Evolutionary conservation across 768 basidiomycete species (phyloP), one percentile per base, ranked within the genome.

Genomic region (Jaapia argillacea): DNA sequence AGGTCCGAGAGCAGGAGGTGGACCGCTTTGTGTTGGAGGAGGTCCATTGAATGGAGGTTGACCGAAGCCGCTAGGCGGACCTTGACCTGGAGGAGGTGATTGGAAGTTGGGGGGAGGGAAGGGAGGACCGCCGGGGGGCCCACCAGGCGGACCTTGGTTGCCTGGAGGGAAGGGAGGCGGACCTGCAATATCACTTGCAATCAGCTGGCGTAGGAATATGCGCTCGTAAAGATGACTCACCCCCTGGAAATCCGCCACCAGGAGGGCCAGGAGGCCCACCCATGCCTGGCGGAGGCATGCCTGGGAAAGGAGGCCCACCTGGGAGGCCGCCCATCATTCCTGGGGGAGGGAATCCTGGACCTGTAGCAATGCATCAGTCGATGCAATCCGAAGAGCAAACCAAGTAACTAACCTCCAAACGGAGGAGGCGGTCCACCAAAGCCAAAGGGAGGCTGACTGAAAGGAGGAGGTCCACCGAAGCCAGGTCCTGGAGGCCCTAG

Each of bases 271-370:
- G 65, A 47, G 66, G 64, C n/a, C 59, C 59, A 4, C 57, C 57
- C 60, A 66, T 64, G 33, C 66, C 67, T 18, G 70, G 69, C 26
- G 70, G 73, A 42, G 72, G 67, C 58, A 67, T 61, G 52, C 66
- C 68, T 18, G 81, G 86, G 66, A 86, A 87, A 23, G 86, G 83
- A 36, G 85, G 81, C 20, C 63, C 75, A 48, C 79, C 78, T 37
- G 36, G 69, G 69, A 42, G 70, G 64, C 31, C 69, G 68, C 2
- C 68, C 68, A 52, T 68, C 67, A 14, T 45, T 46, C 7, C 79
- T 80, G 18, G 82, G 81, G 58, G 85, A 84, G 24, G 84, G 81
- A 10, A 79, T 81, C 45, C 79, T 77, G 42, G 70, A n/a, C n/a
- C 77, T 81, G 46, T 18, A 46, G 16, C 47, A 42, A 37, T 27